Evolutionary conservation across 768 basidiomycete species (phyloP), one percentile per base, ranked within the genome.

Genomic region (Pulveroboletus frians): DNA sequence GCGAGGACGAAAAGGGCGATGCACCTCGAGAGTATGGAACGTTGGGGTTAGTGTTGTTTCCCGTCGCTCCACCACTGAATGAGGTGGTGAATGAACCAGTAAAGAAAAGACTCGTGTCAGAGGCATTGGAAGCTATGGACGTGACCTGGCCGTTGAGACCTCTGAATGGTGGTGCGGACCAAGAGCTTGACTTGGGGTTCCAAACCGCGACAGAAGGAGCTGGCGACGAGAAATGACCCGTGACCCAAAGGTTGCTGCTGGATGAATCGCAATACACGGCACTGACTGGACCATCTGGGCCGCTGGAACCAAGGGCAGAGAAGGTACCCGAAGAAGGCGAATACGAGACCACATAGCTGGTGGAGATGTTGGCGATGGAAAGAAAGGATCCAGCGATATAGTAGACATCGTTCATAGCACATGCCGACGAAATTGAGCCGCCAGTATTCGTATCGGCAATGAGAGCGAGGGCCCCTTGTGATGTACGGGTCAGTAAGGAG

Each of bases 331-430:
- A 73, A 15, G 80, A 74, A 3, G 81, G 71, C 10, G 78, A 73
- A 70, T 92, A 95, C 14, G 88, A 81, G 18, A 80, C 88, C 63
- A 96, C 70, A 65, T 95, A 95, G 62, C 67, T 69, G 23, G 83
- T 78, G 27, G 79, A 67, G 32, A 75, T 72, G 35, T 73, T 77
- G 42, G 73, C 76, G 47, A 97, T 72, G 43, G 85, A 80, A 30
- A 81, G 78, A 68, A 99, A 99, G 50, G 76, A 77, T 40, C 96
- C 96, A 9, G 82, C 90, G 43, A 97, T 64, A 68, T 88, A 96
- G 58, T 92, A 79, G 18, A 75, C 75, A 58, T 79, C 75, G 62
- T 76, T 74, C 48, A 92, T 73, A 36, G 75, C 69, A 63, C 93
- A 97, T 5, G 87, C 79, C 3, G 92, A 78, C 43, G 71, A 67